Evolutionary conservation across 306 rosid species (phyloP).

Genomic region (Citrullus colocynthis): DNA sequence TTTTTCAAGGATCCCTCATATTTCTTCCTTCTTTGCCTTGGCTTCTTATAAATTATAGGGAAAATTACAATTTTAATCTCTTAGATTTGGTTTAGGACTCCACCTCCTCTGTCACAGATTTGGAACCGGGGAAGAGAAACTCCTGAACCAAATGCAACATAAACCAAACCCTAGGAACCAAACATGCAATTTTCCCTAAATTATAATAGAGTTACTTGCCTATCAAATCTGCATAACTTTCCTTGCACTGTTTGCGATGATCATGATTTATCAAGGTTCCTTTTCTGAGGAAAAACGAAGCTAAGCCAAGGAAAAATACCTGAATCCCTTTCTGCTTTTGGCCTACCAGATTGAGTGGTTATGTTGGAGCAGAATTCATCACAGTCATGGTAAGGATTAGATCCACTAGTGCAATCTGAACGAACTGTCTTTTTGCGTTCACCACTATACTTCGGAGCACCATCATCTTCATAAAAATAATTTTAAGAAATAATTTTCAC

Average conservation of each 20-base stretch:
- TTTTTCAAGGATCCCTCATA: no score
- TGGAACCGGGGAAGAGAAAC: no score
- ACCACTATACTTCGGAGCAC: neutral
- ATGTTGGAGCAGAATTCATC: slow-evolving; percentile 63
- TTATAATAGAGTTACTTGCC: neutral
- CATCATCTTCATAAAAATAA: neutral
- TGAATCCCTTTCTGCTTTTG: neutral
- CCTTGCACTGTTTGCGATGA: neutral
- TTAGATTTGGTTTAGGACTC: no score
- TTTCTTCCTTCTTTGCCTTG: neutral
- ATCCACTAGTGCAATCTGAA: slow-evolving; percentile 72
- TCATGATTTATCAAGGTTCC: neutral
- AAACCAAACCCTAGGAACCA: no score
- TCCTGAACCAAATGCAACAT: no score
- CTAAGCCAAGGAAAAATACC: neutral
- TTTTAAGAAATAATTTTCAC: neutral
- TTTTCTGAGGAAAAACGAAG: neutral
- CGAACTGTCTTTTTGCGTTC: slow-evolving; percentile 24
- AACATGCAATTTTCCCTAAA: no score
- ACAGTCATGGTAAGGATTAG: slow-evolving; percentile 75
- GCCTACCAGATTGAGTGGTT: slow-evolving; percentile 32
- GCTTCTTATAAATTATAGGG: neutral
- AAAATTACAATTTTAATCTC: no score
- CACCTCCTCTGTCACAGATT: no score
- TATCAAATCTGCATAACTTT: neutral